Conservation (phyloP, 768 basidiomycete species). For the Agrocybe chaxingu region DNA sequence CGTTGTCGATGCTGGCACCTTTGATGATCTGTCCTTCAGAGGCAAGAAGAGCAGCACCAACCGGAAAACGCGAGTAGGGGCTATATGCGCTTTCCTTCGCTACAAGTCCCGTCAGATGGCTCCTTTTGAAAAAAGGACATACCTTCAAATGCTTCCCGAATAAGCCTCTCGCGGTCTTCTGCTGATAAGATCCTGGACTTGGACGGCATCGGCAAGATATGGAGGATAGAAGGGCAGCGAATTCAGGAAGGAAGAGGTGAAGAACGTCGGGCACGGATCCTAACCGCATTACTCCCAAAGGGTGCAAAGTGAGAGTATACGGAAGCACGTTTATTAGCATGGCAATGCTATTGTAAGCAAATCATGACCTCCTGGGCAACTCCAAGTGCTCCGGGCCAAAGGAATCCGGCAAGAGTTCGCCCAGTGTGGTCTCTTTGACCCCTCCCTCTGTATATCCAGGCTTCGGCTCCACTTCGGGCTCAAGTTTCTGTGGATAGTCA, state of each 20-base stretch:
- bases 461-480: slow-evolving; percentile 29
- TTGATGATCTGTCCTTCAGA: slow-evolving; percentile 69
- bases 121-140: not conserved
- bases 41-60: slow-evolving; percentile 83
- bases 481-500: slow-evolving; percentile 44
- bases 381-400: slow-evolving; percentile 88
- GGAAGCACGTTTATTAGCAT: too few relatives aligned
- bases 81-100: slow-evolving; percentile 73
- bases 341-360: not conserved
- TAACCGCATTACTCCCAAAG: too few relatives aligned
- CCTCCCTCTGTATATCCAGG: slow-evolving; percentile 46
- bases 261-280: too few relatives aligned
- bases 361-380: slow-evolving; percentile 27
- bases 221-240: too few relatives aligned
- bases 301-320: too few relatives aligned
- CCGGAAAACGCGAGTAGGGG: slow-evolving; percentile 89
- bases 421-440: slow-evolving; percentile 64
- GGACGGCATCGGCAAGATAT: too few relatives aligned
- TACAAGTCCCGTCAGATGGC: slow-evolving; percentile 20
- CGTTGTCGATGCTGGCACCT: slow-evolving; percentile 94
- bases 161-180: slow-evolving; percentile 45
- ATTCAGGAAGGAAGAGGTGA: too few relatives aligned
- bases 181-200: slow-evolving; percentile 24
- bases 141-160: slow-evolving; percentile 62
- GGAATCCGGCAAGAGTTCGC: slow-evolving; percentile 74